Percentiles rank a stretch among this genome's conserved stretches.
These are phyloP conservation scores for Breynia disticha DNA, from an alignment of 441 rosid species.

Conservation along the genomic window DNA sequence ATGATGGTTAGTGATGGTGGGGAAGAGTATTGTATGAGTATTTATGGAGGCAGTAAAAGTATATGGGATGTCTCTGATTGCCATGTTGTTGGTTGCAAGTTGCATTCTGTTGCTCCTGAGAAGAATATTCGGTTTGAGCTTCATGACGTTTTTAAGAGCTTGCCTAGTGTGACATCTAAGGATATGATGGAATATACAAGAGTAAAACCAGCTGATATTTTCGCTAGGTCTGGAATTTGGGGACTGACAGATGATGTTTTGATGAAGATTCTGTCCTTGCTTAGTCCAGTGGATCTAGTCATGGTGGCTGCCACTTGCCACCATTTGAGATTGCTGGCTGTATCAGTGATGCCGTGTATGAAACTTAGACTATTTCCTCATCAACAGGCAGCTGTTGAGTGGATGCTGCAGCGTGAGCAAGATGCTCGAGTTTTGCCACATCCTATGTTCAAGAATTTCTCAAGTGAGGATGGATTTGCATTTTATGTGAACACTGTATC, in stretches of 20 bases:
- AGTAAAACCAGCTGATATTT: conserved; percentile 30
- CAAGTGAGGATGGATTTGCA: conserved; percentile 62
- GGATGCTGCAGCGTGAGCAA: conserved; percentile 91
- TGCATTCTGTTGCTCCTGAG: conserved; percentile 34
- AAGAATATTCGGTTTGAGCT: conserved; percentile 57
- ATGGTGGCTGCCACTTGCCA: conserved; percentile 64
- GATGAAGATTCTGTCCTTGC: conserved; percentile 36
- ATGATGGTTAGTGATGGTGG: conserved; percentile 33
- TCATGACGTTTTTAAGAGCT: conserved; percentile 65
- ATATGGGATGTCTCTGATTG: conserved; percentile 65
- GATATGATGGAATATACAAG: conserved; percentile 33
- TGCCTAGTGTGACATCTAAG: conserved; percentile 41
- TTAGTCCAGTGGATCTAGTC: conserved; percentile 55
- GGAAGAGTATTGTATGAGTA: conserved; percentile 20
- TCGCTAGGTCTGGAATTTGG: conserved; percentile 52
- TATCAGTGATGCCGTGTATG: conserved; percentile 68
- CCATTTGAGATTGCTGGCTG: conserved; percentile 60
- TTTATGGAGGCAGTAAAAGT: conserved; percentile 22
- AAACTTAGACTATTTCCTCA: conserved; percentile 85
- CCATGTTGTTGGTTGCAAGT: conserved; percentile 70
- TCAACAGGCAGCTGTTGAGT: conserved; percentile 82
- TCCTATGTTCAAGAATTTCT: conserved; percentile 55
- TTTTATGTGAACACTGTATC: conserved; percentile 55
- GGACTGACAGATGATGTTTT: conserved; percentile 61
- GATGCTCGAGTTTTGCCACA: conserved; percentile 48